These are phyloP conservation scores for Paramecium primaurelia DNA, from an alignment of 73 alveolate species.

Conservation along the genomic window DNA sequence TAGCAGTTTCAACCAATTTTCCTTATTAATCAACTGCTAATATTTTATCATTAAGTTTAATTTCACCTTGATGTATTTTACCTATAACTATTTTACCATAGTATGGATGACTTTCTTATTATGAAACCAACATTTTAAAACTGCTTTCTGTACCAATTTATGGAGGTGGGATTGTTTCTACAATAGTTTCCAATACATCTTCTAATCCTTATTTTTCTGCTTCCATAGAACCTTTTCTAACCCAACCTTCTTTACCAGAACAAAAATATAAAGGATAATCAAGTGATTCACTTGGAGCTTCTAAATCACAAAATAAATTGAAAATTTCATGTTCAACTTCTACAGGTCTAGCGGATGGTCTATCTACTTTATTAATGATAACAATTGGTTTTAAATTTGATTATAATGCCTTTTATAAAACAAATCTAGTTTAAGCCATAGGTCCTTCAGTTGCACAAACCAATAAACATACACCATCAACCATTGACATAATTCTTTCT, in stretches of 20 bases:
- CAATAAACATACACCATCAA: constrained; percentile 84
- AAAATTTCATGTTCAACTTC: constrained; percentile 87
- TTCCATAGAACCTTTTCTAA: constrained; percentile 53
- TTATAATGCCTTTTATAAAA: constrained; percentile 83
- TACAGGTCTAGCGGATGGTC: constrained; percentile 77
- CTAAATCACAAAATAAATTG: constrained; percentile 79
- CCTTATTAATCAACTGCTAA: constrained; percentile 67
- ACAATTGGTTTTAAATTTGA: constrained; percentile 82
- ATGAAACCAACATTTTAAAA: constrained; percentile 75
- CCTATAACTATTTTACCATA: constrained; percentile 83
- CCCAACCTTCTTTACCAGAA: constrained; percentile 89
- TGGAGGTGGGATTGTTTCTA: constrained; percentile 72
- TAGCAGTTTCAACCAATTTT: constrained; percentile 63
- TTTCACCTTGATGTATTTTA: constrained; percentile 69
- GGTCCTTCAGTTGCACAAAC: constrained; percentile 94
- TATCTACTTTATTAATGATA: constrained; percentile 89
- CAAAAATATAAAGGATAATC: constrained; percentile 83
- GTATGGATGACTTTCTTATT: constrained; percentile 76
- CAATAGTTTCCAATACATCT: constrained; percentile 72
- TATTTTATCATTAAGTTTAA: constrained; percentile 71
- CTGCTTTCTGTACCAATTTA: constrained; percentile 62
- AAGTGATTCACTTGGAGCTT: constrained; percentile 76
- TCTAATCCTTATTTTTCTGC: constrained; percentile 67
- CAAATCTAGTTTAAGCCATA: constrained; percentile 86
- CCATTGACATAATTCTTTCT: constrained; percentile 92